These are phyloP conservation scores for Oemleria cerasiformis DNA, from an alignment of 306 rosid genomes.

Conservation along the genomic window DNA sequence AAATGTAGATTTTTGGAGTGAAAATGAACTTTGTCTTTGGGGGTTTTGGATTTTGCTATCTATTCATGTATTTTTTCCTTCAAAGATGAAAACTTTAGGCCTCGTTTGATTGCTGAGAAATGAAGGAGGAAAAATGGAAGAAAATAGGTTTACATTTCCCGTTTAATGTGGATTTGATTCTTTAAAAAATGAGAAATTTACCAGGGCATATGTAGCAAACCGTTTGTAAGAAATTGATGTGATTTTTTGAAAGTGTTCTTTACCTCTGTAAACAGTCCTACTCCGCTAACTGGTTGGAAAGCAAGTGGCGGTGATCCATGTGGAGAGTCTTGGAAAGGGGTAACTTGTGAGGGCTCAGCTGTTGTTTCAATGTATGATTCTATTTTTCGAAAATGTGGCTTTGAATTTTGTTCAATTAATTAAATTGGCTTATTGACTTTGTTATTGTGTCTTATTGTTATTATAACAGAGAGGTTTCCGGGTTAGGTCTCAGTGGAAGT, in stretches of 20 bases:
- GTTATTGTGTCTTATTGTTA: constrained; percentile 31
- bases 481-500: constrained; percentile 86
- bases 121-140: background rate
- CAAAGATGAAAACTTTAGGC: constrained; percentile 16
- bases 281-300: constrained; percentile 77
- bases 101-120: constrained; percentile 2
- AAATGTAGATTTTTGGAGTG: background rate
- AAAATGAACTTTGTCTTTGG: constrained; percentile 28
- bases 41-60: constrained; percentile 18
- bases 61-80: background rate
- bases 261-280: constrained; percentile 68
- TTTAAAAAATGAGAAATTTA: constrained; percentile 10
- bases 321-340: constrained; percentile 86
- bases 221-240: constrained; percentile 5
- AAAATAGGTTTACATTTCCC: background rate
- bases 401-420: background rate
- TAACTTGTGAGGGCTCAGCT: constrained; percentile 81
- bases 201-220: background rate
- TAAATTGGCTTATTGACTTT: constrained; percentile 6
- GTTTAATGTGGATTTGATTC: background rate
- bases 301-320: constrained; percentile 88
- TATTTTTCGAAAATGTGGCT: constrained; percentile 1
- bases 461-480: constrained; percentile 61
- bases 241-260: constrained; percentile 46
- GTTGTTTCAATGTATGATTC: constrained; percentile 80